These are phyloP conservation scores for Hyparrhenia diplandra DNA, from an alignment of 176 grass and related monocot genomes.

Conservation along the genomic window DNA sequence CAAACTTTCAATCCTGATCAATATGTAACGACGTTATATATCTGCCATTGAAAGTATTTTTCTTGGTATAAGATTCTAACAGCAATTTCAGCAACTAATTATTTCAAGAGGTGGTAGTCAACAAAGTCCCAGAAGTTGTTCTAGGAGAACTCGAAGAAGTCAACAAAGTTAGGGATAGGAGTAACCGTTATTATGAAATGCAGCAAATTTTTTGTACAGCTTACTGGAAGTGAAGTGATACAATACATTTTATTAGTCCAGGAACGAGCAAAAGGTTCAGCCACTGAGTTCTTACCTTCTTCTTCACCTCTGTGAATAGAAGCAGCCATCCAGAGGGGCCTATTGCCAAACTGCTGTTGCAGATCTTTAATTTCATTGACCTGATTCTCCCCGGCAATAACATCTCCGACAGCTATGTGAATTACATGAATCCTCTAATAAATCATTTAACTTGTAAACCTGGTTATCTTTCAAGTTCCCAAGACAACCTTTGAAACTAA, in stretches of 20 bases:
- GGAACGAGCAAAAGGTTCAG: not conserved
- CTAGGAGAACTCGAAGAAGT: no score
- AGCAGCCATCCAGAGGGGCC: constrained; percentile 77
- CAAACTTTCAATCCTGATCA: not conserved
- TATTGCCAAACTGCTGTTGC: constrained; percentile 41
- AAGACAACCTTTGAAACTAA: constrained; percentile 15
- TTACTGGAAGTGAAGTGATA: constrained; percentile 8
- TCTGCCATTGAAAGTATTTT: constrained; percentile 1
- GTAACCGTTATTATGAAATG: no score
- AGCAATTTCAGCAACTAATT: not conserved
- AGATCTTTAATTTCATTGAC: constrained; percentile 53
- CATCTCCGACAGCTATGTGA: constrained; percentile 64
- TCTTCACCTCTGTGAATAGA: constrained; percentile 91
- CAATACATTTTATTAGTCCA: not conserved
- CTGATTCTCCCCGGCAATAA: constrained; percentile 45
- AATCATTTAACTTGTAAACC: constrained; percentile 27
- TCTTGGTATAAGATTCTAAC: constrained; percentile 3
- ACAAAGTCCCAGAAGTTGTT: no score
- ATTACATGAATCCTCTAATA: constrained; percentile 19
- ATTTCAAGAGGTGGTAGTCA: not conserved
- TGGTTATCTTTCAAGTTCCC: constrained; percentile 31
- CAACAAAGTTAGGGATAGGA: no score
- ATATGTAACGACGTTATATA: not conserved
- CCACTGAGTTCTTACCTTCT: constrained; percentile 47
- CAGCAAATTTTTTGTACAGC: not conserved